A percentile compares a stretch with the other conserved stretches of the same genome.
phyloP scores from a whole-genome alignment of 768 basidiomycete genomes.

The Gymnopilus junonius region DNA sequence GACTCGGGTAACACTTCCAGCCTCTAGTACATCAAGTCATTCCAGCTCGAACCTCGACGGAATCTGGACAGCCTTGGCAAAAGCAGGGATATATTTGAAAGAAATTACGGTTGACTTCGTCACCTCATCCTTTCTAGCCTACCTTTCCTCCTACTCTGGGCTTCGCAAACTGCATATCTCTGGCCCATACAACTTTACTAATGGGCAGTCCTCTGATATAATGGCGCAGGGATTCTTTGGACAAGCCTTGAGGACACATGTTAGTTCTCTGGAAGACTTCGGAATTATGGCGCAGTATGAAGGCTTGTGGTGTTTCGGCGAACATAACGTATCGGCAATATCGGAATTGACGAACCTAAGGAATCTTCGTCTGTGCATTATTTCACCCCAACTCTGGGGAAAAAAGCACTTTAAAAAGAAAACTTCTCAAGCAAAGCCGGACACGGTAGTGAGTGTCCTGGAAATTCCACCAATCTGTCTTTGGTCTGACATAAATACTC shows the following conservation, averaged over 20 bases:
- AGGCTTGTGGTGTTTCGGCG: slow-evolving; percentile 7
- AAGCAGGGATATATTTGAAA: not conserved
- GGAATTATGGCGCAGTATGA: not conserved
- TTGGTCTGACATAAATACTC: too few species aligned
- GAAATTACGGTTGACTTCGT: not conserved
- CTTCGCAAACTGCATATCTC: not conserved
- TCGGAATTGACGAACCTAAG: not conserved
- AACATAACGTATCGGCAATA: not conserved
- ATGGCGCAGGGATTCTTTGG: not conserved
- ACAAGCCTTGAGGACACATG: not conserved
- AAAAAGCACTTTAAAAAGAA: not conserved
- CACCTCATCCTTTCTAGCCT: not conserved
- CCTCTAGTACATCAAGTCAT: too few species aligned
- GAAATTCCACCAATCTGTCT: too few species aligned
- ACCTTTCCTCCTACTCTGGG: slow-evolving; percentile 9
- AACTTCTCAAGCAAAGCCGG: not conserved
- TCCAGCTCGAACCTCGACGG: not conserved
- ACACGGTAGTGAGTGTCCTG: not conserved
- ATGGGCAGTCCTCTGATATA: not conserved
- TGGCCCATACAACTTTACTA: not conserved
- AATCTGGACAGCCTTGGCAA: not conserved
- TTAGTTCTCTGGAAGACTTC: not conserved
- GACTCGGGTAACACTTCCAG: too few species aligned
- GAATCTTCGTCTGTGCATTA: not conserved
- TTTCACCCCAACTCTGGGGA: not conserved